Evolutionary conservation across 164 flowering plant species (phyloP).

Genomic region (Annona cherimola): DNA sequence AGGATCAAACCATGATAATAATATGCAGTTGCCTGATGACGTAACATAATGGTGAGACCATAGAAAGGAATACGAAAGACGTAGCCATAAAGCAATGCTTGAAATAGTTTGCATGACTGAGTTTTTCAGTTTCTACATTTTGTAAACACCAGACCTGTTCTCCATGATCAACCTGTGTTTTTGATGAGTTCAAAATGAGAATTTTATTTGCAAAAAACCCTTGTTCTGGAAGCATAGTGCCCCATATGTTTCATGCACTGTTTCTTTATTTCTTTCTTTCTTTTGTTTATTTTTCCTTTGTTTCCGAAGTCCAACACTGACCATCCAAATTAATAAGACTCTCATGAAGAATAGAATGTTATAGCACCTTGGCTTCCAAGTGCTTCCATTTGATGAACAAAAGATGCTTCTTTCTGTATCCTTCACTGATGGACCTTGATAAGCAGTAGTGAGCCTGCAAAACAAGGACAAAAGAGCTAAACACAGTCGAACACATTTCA

Average conservation of each 20-base stretch:
- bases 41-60: constrained; percentile 3
- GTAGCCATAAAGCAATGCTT: background rate
- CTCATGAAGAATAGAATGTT: background rate
- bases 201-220: too few species aligned
- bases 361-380: constrained; percentile 90
- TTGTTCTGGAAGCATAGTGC: too few species aligned
- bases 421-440: constrained; percentile 36
- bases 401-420: constrained; percentile 58
- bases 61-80: background rate
- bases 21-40: constrained; percentile 83
- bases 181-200: too few species aligned
- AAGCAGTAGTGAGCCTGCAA: constrained; percentile 70
- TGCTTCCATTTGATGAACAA: constrained; percentile 87
- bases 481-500: background rate
- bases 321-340: background rate
- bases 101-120: background rate
- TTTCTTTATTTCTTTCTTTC: too few species aligned
- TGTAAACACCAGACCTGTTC: background rate
- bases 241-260: too few species aligned
- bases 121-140: background rate
- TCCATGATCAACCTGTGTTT: too few species aligned
- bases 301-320: background rate
- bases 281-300: background rate
- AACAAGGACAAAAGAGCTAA: constrained; percentile 1
- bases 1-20: constrained; percentile 82